Conservation (phyloP, 1,284 basidiomycete species). For the Cystobasidium slooffiae region DNA sequence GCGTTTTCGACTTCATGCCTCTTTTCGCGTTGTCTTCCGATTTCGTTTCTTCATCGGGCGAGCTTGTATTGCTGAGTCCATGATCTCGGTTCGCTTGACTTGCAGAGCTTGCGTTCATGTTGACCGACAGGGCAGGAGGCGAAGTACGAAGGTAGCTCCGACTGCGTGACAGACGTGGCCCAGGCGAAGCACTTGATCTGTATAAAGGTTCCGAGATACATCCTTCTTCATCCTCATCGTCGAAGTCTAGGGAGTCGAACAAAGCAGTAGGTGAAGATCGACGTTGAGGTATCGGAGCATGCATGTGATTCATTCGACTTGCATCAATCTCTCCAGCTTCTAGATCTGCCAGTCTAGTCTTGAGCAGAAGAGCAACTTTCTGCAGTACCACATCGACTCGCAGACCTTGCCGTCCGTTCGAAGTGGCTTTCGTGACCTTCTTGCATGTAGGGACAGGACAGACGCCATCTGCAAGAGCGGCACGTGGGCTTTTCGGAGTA, state of each 20-base stretch:
- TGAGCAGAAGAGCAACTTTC: conserved; percentile 46
- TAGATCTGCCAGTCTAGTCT: conserved; percentile 12
- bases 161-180: neutral
- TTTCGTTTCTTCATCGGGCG: conserved; percentile 27
- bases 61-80: conserved; percentile 1
- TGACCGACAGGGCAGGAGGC: neutral
- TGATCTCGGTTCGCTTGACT: neutral
- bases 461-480: conserved; percentile 17
- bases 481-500: conserved; percentile 4
- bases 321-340: neutral
- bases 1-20: conserved; percentile 2
- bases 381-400: conserved; percentile 48
- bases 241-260: neutral
- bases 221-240: conserved; percentile 8
- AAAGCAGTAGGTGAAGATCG: neutral
- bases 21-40: conserved; percentile 23
- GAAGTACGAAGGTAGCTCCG: neutral
- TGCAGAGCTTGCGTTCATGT: too few relatives aligned
- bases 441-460: conserved; percentile 24
- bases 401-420: conserved; percentile 16
- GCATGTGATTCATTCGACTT: neutral
- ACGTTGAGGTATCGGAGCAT: neutral
- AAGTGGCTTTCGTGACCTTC: conserved; percentile 29
- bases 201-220: neutral
- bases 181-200: neutral